These are phyloP conservation scores for Trichoderma lentiforme DNA, from an alignment of 2,329 filamentous ascomycete species.

Conservation along the genomic window DNA sequence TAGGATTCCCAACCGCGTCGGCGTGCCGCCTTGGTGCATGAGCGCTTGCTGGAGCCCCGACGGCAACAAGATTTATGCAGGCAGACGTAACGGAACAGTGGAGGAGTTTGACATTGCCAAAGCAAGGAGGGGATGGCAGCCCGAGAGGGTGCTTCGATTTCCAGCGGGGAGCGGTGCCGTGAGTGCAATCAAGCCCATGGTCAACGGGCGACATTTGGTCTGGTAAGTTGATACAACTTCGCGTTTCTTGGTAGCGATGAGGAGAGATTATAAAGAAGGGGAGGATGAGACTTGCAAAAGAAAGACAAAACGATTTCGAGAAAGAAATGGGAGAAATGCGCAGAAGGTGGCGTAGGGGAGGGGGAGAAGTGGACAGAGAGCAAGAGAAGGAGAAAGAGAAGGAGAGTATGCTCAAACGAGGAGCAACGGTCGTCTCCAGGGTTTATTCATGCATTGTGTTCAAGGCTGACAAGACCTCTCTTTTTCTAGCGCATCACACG, in stretches of 20 bases:
- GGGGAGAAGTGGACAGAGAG: not conserved
- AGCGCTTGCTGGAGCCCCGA: constrained; percentile 94
- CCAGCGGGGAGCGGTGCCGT: constrained; percentile 86
- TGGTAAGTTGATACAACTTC: constrained; percentile 47
- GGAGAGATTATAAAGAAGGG: not conserved
- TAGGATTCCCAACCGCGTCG: constrained; percentile 68
- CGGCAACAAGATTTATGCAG: constrained; percentile 92
- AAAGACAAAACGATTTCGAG: not conserved
- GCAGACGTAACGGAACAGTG: constrained; percentile 84
- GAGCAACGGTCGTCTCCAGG: not conserved
- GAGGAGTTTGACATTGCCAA: constrained; percentile 92
- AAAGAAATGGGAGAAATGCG: not conserved
- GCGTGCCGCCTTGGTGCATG: constrained; percentile 95
- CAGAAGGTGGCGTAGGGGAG: not conserved
- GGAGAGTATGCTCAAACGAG: not conserved
- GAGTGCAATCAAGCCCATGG: constrained; percentile 84
- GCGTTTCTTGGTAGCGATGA: not conserved
- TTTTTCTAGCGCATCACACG: constrained; percentile 70
- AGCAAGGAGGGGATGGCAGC: constrained; percentile 61
- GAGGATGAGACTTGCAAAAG: not conserved
- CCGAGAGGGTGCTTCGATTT: constrained; percentile 79
- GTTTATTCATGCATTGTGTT: not conserved
- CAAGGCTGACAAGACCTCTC: not conserved
- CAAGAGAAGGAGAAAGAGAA: not conserved
- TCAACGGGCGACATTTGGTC: constrained; percentile 85